Conservation (phyloP, 2,329 filamentous ascomycete species). For the Fusarium nisikadoi region DNA sequence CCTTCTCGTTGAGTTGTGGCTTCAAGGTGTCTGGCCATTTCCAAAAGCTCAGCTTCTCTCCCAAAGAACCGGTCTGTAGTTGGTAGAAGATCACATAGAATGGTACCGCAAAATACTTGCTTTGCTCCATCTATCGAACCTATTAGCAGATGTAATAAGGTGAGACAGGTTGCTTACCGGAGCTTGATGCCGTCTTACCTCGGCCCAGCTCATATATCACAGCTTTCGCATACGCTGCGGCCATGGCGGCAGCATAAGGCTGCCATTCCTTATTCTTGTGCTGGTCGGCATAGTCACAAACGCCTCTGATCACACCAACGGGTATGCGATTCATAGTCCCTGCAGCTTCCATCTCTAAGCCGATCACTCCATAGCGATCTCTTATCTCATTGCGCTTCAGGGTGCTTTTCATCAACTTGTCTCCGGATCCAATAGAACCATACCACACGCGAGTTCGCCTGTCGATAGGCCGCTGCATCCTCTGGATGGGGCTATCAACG, state of each 20-base stretch:
- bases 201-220: not conserved
- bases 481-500: not conserved
- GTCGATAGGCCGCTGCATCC: not conserved
- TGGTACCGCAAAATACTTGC: not conserved
- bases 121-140: not conserved
- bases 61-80: slow-evolving; percentile 3
- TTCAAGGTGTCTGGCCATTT: not conserved
- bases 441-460: slow-evolving; percentile 2
- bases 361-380: not conserved
- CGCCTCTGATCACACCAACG: not conserved
- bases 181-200: not conserved
- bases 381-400: not conserved
- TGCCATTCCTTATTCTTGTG: not conserved
- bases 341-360: not conserved
- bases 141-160: not conserved
- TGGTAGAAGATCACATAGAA: not conserved
- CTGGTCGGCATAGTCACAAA: not conserved
- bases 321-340: not conserved
- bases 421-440: not conserved
- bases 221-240: not conserved
- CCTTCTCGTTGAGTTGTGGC: not conserved
- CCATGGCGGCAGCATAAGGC: not conserved
- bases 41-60: not conserved
- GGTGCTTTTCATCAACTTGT: not conserved
- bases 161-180: not conserved